Evolutionary conservation across 805 yeast species (phyloP).

Genomic region (Ogataea ganodermae): DNA sequence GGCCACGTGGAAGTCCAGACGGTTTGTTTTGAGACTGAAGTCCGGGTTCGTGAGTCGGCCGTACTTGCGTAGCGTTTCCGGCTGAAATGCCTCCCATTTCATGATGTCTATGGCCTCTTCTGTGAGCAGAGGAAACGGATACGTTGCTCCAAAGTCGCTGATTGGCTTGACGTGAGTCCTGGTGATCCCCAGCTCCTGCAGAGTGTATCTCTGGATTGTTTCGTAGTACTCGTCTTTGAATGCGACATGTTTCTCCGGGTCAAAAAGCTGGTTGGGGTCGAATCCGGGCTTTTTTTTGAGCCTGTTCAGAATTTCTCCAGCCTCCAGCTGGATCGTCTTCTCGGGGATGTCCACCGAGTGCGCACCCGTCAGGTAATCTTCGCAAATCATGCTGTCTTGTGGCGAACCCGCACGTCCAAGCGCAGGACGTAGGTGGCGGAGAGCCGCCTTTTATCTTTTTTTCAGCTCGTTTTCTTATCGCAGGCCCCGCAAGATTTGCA

Average conservation of each 20-base stretch:
- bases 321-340: slow-evolving; percentile 29
- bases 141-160: slow-evolving; percentile 46
- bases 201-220: slow-evolving; percentile 39
- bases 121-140: slow-evolving; percentile 60
- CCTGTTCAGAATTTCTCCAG: slow-evolving; percentile 19
- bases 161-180: slow-evolving; percentile 39
- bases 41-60: slow-evolving; percentile 43
- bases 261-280: slow-evolving; percentile 34
- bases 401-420: too few relatives aligned
- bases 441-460: background rate
- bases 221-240: slow-evolving; percentile 41
- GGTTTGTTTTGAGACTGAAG: slow-evolving; percentile 29
- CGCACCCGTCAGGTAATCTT: slow-evolving; percentile 25
- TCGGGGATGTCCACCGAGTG: slow-evolving; percentile 31
- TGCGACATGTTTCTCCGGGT: slow-evolving; percentile 40
- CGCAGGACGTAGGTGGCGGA: too few relatives aligned
- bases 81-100: slow-evolving; percentile 52
- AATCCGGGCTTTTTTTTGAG: slow-evolving; percentile 18
- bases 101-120: slow-evolving; percentile 58
- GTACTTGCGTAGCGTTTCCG: slow-evolving; percentile 43
- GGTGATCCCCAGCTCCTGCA: slow-evolving; percentile 39
- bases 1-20: slow-evolving; percentile 48
- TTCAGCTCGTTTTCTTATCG: background rate
- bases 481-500: background rate
- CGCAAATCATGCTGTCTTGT: slow-evolving; percentile 26